These are phyloP conservation scores for Setaria italica DNA, from an alignment of 202 grass and related monocot genomes.

Conservation along the genomic window DNA sequence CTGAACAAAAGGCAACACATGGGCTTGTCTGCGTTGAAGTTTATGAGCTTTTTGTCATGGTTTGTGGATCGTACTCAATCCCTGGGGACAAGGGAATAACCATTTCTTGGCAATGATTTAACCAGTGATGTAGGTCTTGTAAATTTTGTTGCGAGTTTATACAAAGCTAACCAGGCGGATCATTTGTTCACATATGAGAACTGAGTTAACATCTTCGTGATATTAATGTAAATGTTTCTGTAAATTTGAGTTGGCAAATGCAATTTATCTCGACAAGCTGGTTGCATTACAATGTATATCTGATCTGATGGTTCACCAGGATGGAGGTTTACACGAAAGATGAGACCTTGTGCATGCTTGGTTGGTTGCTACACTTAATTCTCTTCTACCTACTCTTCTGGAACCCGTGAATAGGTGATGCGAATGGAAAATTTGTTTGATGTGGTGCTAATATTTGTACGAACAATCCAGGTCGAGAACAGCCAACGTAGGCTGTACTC, in stretches of 20 bases:
- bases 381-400: neutral
- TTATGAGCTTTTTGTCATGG: conserved; percentile 39
- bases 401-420: neutral
- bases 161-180: conserved; percentile 31
- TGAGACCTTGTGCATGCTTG: neutral
- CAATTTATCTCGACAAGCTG: neutral
- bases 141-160: conserved; percentile 38
- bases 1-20: neutral
- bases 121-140: conserved; percentile 31
- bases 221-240: conserved; percentile 30
- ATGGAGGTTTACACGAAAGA: neutral
- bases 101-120: conserved; percentile 38
- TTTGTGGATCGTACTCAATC: neutral
- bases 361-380: neutral
- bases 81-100: neutral
- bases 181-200: conserved; percentile 20
- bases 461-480: conserved; percentile 19
- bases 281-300: neutral
- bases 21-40: conserved; percentile 22
- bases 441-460: neutral
- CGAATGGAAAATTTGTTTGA: neutral
- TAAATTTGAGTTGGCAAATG: conserved; percentile 31
- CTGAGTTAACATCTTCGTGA: neutral
- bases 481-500: conserved; percentile 7
- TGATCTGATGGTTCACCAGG: neutral